Conservation (phyloP, 2,329 filamentous ascomycete genomes). For the Neoscytalidium dimidiatum region DNA sequence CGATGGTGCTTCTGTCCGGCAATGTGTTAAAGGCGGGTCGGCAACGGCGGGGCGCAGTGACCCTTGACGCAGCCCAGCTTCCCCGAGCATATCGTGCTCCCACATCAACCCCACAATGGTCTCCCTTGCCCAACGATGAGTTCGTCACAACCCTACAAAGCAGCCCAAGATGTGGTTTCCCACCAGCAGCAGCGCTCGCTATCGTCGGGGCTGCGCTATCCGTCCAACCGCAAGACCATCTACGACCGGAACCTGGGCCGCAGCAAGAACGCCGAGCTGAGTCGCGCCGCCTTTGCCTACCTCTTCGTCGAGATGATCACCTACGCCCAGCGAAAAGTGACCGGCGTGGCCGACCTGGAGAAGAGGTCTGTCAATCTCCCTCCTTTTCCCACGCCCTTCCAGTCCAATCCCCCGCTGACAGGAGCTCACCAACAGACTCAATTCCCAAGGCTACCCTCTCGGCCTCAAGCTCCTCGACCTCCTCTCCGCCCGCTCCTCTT, state of each 20-base stretch:
- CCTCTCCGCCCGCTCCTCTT: conserved; percentile 37
- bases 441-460: conserved; percentile 88
- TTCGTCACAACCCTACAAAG: conserved; percentile 17
- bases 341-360: conserved; percentile 90
- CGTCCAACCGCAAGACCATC: conserved; percentile 93
- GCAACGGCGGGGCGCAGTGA: background rate
- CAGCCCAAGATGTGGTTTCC: conserved; percentile 5
- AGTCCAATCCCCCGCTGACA: conserved; percentile 51
- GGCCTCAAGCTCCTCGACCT: conserved; percentile 94
- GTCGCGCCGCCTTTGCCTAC: conserved; percentile 92
- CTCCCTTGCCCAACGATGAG: conserved; percentile 16
- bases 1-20: background rate
- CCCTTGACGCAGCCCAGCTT: background rate
- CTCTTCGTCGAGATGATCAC: conserved; percentile 95
- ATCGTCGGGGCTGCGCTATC: conserved; percentile 71
- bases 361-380: conserved; percentile 63
- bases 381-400: background rate
- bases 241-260: conserved; percentile 95
- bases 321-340: conserved; percentile 88
- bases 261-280: conserved; percentile 83
- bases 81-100: conserved; percentile 7
- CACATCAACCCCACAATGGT: conserved; percentile 16
- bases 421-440: conserved; percentile 62
- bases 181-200: conserved; percentile 13
- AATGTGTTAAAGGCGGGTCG: conserved; percentile 1